Evolutionary conservation across 2,329 filamentous ascomycete genomes (phyloP), one percentile per base, ranked within the genome.

Genomic region (Stagonosporopsis cucurbitacearum): DNA sequence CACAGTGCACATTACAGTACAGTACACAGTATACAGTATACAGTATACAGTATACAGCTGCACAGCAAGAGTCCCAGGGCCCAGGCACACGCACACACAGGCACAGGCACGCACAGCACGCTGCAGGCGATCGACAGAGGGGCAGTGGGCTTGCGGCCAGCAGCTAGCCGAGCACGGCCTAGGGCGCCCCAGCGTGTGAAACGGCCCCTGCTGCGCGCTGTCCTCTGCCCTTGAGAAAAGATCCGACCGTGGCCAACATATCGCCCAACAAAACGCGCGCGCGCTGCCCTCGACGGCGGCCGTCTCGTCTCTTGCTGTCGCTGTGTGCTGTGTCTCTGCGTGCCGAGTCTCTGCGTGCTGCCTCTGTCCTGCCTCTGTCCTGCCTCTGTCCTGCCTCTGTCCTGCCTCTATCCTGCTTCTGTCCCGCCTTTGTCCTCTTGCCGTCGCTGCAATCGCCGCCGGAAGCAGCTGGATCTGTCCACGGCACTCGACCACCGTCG

Each of bases 141-240:
- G 11, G 22, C 12, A 26, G 22, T 13, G 32, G 51, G 28, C 19
- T 7, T 20, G 47, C 28, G 5, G n/a, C n/a, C n/a, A n/a, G n/a
- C 25, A 26, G 25, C 25, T 9, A 26, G 25, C 9, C 25, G 25
- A 26, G 25, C n/a, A n/a, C n/a, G n/a, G n/a, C 15, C 36, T 56
- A 56, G 53, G 47, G 53, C 47, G 47, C 15, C 53, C 33, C 47
- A 36, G n/a, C 35, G 42, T 37, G 53, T 56, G 53, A 56, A 56
- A 47, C 47, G 39, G 44, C 47, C 42, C 53, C 53, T 56, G 53
- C 53, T 40, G 26, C 17, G 47, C 42, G 26, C 53, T 51, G 47
- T 48, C 53, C 53, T 56, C 53, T 51, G 47, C 53, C 53, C 53
- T 56, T 47, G 53, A 37, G 39, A 56, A 56, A 56, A 42, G 42